A percentile compares a stretch with the other conserved stretches of the same genome.
phyloP scores from a whole-genome alignment of 2,329 filamentous ascomycete species.

The Geosmithia flava region DNA sequence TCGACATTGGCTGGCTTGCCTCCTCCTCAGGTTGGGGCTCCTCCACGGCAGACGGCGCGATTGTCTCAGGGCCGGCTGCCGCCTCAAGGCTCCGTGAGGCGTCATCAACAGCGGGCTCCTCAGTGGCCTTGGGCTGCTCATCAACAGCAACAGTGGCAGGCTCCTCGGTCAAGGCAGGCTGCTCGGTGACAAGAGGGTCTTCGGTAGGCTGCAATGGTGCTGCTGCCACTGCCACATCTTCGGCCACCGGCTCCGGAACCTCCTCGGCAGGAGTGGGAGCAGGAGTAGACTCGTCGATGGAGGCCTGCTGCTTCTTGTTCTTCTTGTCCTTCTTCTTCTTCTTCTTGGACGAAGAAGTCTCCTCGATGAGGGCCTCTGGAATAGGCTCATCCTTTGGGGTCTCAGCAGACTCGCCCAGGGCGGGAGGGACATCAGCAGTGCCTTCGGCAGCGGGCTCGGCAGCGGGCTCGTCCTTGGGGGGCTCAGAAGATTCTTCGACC shows the following conservation, averaged over 20 bases:
- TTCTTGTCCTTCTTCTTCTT: not conserved
- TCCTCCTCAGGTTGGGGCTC: not conserved
- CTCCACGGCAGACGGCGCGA: not conserved
- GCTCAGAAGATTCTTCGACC: slow-evolving; percentile 1
- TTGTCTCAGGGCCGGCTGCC: not conserved
- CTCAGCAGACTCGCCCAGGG: not conserved
- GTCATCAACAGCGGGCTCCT: not conserved
- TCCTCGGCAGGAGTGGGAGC: not conserved
- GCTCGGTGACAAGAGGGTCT: not conserved
- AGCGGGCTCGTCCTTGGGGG: slow-evolving; percentile 5
- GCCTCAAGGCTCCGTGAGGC: not conserved
- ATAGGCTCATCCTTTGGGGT: slow-evolving; percentile 5
- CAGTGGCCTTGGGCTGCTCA: not conserved
- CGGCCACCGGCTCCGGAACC: not conserved
- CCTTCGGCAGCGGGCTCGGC: slow-evolving; percentile 5
- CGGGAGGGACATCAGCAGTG: not conserved
- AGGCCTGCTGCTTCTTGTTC: not conserved
- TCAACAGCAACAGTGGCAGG: not conserved
- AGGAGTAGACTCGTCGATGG: not conserved
- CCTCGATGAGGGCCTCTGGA: slow-evolving; percentile 1
- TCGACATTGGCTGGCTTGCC: not conserved
- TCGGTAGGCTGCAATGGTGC: not conserved
- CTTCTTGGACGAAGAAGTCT: not conserved
- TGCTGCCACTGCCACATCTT: not conserved
- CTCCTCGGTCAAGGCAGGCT: not conserved